phyloP scores from a whole-genome alignment of 176 grass and related monocot species.

The Oryza rufipogon region DNA sequence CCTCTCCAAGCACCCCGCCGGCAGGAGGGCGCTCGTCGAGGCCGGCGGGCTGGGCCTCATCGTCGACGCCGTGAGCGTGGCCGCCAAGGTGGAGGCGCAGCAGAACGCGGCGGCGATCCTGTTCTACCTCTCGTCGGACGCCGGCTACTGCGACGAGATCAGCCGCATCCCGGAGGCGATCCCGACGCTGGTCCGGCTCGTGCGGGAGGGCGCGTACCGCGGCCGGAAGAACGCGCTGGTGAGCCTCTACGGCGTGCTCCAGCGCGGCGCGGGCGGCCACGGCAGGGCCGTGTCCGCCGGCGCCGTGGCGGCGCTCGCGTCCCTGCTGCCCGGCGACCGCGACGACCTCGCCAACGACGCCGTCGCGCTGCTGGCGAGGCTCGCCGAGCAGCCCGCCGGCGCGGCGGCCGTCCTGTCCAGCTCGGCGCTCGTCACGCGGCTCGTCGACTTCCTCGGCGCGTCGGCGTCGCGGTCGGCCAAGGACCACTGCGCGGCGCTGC shows the following conservation, averaged over 20 bases:
- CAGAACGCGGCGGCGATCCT: constrained; percentile 83
- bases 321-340: constrained; percentile 39
- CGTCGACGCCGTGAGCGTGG: constrained; percentile 59
- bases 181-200: constrained; percentile 61
- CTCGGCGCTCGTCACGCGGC: constrained; percentile 37
- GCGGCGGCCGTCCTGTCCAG: constrained; percentile 47
- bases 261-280: constrained; percentile 31
- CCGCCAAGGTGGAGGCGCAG: constrained; percentile 49
- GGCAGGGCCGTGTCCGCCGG: constrained; percentile 51
- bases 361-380: constrained; percentile 58
- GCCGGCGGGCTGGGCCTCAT: constrained; percentile 60
- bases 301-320: constrained; percentile 50
- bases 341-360: constrained; percentile 60
- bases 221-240: constrained; percentile 75
- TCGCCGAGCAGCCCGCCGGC: constrained; percentile 54
- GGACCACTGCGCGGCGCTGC: constrained; percentile 61
- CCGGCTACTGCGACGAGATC: constrained; percentile 68
- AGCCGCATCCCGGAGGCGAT: constrained; percentile 60
- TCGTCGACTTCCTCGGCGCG: constrained; percentile 62
- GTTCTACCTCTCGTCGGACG: constrained; percentile 79
- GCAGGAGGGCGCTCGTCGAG: constrained; percentile 56
- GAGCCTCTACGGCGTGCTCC: constrained; percentile 62
- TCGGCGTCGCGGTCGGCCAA: constrained; percentile 51
- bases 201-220: constrained; percentile 52
- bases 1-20: constrained; percentile 71